These are phyloP conservation scores for Globisporangium iwayamae DNA, from an alignment of 352 stramenopile genomes.

Conservation along the genomic window DNA sequence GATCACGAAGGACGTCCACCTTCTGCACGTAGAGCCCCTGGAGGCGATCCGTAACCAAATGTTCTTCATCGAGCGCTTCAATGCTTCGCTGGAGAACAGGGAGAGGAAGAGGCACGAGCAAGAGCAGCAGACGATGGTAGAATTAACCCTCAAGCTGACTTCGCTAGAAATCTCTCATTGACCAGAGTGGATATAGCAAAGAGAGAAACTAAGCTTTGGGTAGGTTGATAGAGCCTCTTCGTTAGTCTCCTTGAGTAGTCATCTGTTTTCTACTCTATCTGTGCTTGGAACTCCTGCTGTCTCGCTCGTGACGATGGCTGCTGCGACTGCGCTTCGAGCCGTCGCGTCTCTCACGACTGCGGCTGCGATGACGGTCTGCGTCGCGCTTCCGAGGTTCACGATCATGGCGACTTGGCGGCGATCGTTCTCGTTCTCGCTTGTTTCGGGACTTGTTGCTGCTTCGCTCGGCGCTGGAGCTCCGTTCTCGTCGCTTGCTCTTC, in stretches of 20 bases:
- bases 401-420: neutral
- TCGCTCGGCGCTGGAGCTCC: constrained; percentile 6
- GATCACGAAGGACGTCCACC: constrained; percentile 32
- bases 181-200: neutral
- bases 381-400: neutral
- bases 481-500: constrained; percentile 7
- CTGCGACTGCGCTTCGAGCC: constrained; percentile 22
- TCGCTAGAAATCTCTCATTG: neutral
- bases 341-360: constrained; percentile 18
- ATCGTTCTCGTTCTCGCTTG: constrained; percentile 5
- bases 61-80: constrained; percentile 58
- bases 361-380: constrained; percentile 9
- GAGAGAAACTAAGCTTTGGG: no score
- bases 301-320: constrained; percentile 3
- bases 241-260: no score
- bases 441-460: constrained; percentile 1
- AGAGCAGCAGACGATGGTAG: constrained; percentile 5
- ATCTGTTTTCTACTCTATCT: neutral
- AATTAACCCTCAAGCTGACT: constrained; percentile 1
- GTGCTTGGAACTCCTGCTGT: constrained; percentile 11
- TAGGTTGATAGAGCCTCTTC: no score
- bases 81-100: constrained; percentile 23
- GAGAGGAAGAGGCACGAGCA: constrained; percentile 10
- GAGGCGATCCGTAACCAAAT: constrained; percentile 43
- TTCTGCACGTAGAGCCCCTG: constrained; percentile 67